phyloP scores from a whole-genome alignment of 1,284 basidiomycete species.

The Marasmius fiardii region DNA sequence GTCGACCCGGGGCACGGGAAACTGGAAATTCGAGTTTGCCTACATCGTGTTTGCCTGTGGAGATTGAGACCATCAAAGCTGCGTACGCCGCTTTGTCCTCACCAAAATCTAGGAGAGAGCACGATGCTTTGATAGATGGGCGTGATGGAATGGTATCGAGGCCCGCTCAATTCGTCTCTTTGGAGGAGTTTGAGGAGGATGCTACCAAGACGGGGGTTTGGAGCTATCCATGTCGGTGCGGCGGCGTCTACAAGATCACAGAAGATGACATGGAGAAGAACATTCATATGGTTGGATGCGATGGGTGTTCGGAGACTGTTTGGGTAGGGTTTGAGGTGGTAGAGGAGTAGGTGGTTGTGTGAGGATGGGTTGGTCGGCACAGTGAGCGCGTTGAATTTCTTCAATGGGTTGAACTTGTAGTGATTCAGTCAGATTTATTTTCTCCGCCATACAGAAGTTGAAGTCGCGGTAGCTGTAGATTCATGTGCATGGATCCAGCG shows the following conservation, averaged over 20 bases:
- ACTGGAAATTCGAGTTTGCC: too few relatives aligned
- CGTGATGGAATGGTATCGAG: conserved; percentile 33
- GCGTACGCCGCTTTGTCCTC: conserved; percentile 58
- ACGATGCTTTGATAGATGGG: conserved; percentile 38
- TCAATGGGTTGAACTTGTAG: too few relatives aligned
- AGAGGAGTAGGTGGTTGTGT: conserved; percentile 12
- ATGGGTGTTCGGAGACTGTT: conserved; percentile 70
- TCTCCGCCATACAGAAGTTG: too few relatives aligned
- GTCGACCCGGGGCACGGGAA: neutral
- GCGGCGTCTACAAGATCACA: conserved; percentile 56
- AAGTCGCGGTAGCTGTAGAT: too few relatives aligned
- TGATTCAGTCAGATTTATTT: too few relatives aligned
- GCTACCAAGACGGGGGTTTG: conserved; percentile 31
- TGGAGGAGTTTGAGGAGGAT: conserved; percentile 62
- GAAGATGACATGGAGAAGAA: conserved; percentile 60
- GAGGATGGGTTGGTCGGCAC: neutral
- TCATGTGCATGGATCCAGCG: too few relatives aligned
- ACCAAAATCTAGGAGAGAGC: conserved; percentile 39
- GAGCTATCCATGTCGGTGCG: conserved; percentile 66
- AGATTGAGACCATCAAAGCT: conserved; percentile 56
- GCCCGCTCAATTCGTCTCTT: conserved; percentile 72
- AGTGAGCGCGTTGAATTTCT: neutral
- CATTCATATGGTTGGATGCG: conserved; percentile 65
- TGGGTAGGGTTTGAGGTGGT: conserved; percentile 73
- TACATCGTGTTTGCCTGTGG: too few relatives aligned